These are phyloP conservation scores for Vanrija pseudolonga DNA, from an alignment of 1,284 basidiomycete species.

Conservation along the genomic window DNA sequence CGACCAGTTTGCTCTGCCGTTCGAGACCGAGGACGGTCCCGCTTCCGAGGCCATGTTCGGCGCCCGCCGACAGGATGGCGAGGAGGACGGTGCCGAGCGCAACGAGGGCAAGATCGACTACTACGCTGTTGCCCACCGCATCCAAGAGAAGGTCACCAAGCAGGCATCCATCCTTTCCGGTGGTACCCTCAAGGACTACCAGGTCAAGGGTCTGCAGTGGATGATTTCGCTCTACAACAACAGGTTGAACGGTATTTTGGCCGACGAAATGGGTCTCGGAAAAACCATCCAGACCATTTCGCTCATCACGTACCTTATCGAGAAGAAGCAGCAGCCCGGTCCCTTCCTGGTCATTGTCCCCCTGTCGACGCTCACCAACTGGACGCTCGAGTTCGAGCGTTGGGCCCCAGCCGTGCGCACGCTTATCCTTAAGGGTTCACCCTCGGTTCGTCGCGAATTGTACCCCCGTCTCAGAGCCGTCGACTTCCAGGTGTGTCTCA, in stretches of 20 bases:
- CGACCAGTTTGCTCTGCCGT: slow-evolving; percentile 47
- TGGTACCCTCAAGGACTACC: slow-evolving; percentile 85
- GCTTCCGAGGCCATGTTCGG: slow-evolving; percentile 87
- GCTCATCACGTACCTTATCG: slow-evolving; percentile 92
- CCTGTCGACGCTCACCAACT: slow-evolving; percentile 96
- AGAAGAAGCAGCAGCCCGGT: slow-evolving; percentile 82
- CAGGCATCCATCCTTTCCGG: slow-evolving; percentile 82
- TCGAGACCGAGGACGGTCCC: slow-evolving; percentile 63
- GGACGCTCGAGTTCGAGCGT: slow-evolving; percentile 94
- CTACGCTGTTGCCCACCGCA: slow-evolving; percentile 91
- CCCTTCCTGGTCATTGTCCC: slow-evolving; percentile 98
- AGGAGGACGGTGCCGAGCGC: slow-evolving; percentile 54
- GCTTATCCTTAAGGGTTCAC: slow-evolving; percentile 93
- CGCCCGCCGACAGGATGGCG: slow-evolving; percentile 65
- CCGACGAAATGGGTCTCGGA: slow-evolving; percentile 96
- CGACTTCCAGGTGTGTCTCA: slow-evolving; percentile 92
- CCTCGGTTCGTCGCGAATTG: slow-evolving; percentile 51
- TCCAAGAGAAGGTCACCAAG: slow-evolving; percentile 79
- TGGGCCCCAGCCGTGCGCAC: slow-evolving; percentile 89
- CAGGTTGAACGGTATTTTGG: slow-evolving; percentile 85
- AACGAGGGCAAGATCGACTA: slow-evolving; percentile 84
- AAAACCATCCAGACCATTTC: slow-evolving; percentile 97
- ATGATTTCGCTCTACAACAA: slow-evolving; percentile 92
- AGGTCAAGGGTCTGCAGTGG: slow-evolving; percentile 95
- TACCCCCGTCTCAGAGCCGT: slow-evolving; percentile 43